Evolutionary conservation across 768 basidiomycete species (phyloP), one percentile per base, ranked within the genome.

Genomic region (Tulasnella sp.): DNA sequence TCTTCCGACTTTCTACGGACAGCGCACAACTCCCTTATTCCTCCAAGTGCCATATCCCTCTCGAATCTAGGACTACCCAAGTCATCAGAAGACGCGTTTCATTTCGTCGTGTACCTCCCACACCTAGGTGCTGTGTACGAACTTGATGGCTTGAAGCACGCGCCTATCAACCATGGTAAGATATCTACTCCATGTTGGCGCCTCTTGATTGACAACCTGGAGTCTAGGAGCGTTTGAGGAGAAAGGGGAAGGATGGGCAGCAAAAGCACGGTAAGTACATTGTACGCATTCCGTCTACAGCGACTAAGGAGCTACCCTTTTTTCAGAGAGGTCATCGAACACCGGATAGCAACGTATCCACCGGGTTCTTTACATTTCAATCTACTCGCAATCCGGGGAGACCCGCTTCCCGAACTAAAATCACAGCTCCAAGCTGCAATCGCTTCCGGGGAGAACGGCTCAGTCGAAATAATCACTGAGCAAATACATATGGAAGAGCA

Each of bases 101-200:
- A 99, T 65, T 99, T 98, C 65, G 83, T 98, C 39, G 84, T 94
- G 9, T 99, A 97, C 68, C 72, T 94, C 46, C 94, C 94, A 3
- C 71, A 82, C 40, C 76, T 82, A 69, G 94, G 87, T 17, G 75
- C 77, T 21, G 70, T 99, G 41, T 97, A 93, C 69, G 94, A 99
- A 70, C 76, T 99, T 31, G 94, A 98, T 65, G 94, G 94, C 9
- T 71, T 99, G 62, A 88, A 91, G 67, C 71, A 74, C 43, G 71
- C 75, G 61, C 83, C 94, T 2, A 79, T 97, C 15, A 78, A 76
- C 59, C 96, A 99, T 67, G 88, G 86, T n/a, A 64, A n/a, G 71
- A 31, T 55, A 40, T 6, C 29, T 23, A n/a, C 21, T n/a, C 52
- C 21, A 19, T 7, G 27, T 21, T 19, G 1, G 17, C 15, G 11